These are phyloP conservation scores for Sicyos edulis DNA, from an alignment of 306 rosid genomes.

Conservation along the genomic window DNA sequence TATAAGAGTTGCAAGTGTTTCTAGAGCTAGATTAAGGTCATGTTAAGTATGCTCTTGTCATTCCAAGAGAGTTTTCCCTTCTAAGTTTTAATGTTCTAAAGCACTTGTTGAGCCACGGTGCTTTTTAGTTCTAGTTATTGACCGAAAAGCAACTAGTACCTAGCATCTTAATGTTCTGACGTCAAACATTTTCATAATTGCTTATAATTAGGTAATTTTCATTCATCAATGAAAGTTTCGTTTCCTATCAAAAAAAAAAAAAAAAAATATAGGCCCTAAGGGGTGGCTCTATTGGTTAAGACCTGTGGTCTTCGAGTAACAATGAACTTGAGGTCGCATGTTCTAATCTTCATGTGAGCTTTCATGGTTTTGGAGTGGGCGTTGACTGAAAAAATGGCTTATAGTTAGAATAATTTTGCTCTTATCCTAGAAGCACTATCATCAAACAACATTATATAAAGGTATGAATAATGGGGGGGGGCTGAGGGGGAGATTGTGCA, in stretches of 20 bases:
- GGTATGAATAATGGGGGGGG: not conserved
- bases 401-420: not conserved
- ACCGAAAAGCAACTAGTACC: not conserved
- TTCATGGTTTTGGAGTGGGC: no score
- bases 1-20: not conserved
- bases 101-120: slow-evolving; percentile 2
- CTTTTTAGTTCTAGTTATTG: not conserved
- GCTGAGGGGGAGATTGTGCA: no score
- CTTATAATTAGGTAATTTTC: not conserved
- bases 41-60: not conserved
- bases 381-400: not conserved
- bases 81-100: not conserved
- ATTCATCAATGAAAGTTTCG: no score
- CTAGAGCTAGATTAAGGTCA: not conserved
- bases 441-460: not conserved
- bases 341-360: not conserved
- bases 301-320: not conserved
- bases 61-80: not conserved
- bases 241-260: no score
- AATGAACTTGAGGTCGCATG: not conserved
- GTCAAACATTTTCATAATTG: not conserved
- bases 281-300: not conserved
- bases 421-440: not conserved
- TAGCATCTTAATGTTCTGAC: not conserved
- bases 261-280: no score